These are phyloP conservation scores for Amanita rubescens DNA, from an alignment of 768 basidiomycete genomes.

Conservation along the genomic window DNA sequence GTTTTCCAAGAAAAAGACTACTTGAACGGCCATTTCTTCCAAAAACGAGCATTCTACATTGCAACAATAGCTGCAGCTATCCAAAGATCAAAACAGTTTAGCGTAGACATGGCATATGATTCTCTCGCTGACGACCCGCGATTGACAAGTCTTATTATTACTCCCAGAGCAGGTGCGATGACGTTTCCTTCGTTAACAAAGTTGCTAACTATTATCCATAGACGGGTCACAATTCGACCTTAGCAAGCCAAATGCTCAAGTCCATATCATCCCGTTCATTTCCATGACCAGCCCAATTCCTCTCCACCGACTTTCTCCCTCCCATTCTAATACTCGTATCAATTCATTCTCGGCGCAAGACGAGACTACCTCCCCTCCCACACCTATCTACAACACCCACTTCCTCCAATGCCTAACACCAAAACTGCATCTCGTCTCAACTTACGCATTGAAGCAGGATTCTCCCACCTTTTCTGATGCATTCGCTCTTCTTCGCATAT, in stretches of 20 bases:
- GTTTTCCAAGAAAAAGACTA: conserved; percentile 97
- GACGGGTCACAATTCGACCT: conserved; percentile 51
- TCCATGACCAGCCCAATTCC: conserved; percentile 56
- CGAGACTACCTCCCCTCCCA: conserved; percentile 31
- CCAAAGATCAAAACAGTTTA: conserved; percentile 34
- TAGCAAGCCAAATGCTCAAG: conserved; percentile 58
- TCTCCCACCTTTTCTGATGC: conserved; percentile 67
- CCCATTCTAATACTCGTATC: conserved; percentile 51
- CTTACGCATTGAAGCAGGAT: conserved; percentile 46
- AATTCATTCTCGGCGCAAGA: conserved; percentile 9
- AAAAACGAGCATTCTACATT: conserved; percentile 88
- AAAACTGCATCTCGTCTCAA: conserved; percentile 43
- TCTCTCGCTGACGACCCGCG: conserved; percentile 56
- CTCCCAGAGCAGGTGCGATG: conserved; percentile 42
- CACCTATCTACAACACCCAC: conserved; percentile 75
- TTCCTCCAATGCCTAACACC: conserved; percentile 49
- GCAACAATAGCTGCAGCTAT: conserved; percentile 67
- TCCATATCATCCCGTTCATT: conserved; percentile 70
- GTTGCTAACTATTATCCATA: conserved; percentile 23
- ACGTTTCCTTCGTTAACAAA: conserved; percentile 1
- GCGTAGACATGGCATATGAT: conserved; percentile 56
- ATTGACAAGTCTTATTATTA: conserved; percentile 55
- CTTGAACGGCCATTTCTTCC: conserved; percentile 81
- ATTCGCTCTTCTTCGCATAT: conserved; percentile 72
- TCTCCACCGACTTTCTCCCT: conserved; percentile 62